phyloP scores from a whole-genome alignment of 2,329 filamentous ascomycete species.

The Pezizomycotina sp. region DNA sequence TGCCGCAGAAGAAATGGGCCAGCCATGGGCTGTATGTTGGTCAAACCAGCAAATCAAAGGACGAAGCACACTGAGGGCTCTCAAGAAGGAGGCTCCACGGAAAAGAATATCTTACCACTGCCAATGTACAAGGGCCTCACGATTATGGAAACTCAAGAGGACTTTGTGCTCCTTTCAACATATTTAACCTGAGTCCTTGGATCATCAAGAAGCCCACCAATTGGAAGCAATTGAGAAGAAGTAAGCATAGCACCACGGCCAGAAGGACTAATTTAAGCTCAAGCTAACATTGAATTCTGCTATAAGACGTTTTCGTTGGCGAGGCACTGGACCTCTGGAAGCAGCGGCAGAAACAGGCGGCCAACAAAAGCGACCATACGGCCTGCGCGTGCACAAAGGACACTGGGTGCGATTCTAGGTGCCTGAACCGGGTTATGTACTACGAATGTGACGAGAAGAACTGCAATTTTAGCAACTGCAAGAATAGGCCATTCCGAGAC shows the following conservation, averaged over 20 bases:
- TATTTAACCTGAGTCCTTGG: slow-evolving; percentile 71
- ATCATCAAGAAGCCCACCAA: slow-evolving; percentile 84
- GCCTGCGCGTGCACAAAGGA: slow-evolving; percentile 58
- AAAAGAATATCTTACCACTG: slow-evolving; percentile 40
- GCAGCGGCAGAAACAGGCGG: slow-evolving; percentile 60
- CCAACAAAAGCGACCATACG: slow-evolving; percentile 29
- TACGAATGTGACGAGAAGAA: slow-evolving; percentile 90
- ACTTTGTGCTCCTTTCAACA: slow-evolving; percentile 76
- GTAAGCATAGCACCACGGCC: slow-evolving; percentile 38
- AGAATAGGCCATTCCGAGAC: slow-evolving; percentile 74
- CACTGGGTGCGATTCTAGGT: slow-evolving; percentile 71
- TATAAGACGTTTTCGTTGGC: slow-evolving; percentile 70
- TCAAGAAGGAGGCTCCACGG: slow-evolving; percentile 34
- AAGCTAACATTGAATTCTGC: slow-evolving; percentile 6
- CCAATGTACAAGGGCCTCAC: slow-evolving; percentile 65
- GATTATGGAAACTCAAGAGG: slow-evolving; percentile 51
- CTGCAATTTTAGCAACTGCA: slow-evolving; percentile 61
- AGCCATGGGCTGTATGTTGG: slow-evolving; percentile 74
- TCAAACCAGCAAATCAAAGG: slow-evolving; percentile 38
- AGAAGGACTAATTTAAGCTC: background rate
- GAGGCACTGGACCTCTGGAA: slow-evolving; percentile 69
- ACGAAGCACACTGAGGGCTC: slow-evolving; percentile 31
- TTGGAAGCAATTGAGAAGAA: slow-evolving; percentile 82
- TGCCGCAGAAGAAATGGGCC: slow-evolving; percentile 52
- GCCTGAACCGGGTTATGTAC: slow-evolving; percentile 90